Percentiles rank a stretch among this genome's conserved stretches.
Evolutionary conservation across 2,329 filamentous ascomycete species (phyloP).

Genomic region (Hypomyces perniciosus): DNA sequence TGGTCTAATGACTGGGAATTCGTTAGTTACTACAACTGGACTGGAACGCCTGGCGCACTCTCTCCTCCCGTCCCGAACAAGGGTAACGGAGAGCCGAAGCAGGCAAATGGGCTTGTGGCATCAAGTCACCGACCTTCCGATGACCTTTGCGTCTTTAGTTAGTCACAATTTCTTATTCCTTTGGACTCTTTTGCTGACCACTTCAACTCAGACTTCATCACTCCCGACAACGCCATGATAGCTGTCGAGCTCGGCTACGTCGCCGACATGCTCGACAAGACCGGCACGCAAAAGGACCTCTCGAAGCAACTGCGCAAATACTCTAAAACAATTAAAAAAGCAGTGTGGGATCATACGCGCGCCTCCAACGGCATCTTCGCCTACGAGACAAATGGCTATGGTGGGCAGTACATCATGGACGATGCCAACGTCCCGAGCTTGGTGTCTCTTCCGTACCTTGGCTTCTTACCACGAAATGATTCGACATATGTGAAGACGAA

Average conservation of each 20-base stretch:
- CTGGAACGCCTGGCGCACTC: conserved; percentile 20
- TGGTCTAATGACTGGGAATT: conserved; percentile 22
- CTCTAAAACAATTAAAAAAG: conserved; percentile 61
- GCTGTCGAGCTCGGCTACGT: conserved; percentile 49
- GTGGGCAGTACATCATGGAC: conserved; percentile 41
- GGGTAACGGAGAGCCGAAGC: conserved; percentile 73
- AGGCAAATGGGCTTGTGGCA: conserved; percentile 68
- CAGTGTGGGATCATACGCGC: conserved; percentile 47
- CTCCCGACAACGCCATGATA: conserved; percentile 32
- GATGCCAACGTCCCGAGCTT: conserved; percentile 66
- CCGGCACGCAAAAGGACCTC: conserved; percentile 64
- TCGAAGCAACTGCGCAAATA: conserved; percentile 32
- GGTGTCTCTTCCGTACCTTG: conserved; percentile 58
- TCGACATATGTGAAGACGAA: conserved; percentile 72
- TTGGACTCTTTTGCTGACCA: not conserved
- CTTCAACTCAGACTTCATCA: conserved; percentile 39
- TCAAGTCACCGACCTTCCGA: conserved; percentile 80
- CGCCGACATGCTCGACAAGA: conserved; percentile 57
- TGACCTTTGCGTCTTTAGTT: conserved; percentile 65
- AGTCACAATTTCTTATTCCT: not conserved
- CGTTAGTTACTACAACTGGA: conserved; percentile 26
- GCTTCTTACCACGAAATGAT: conserved; percentile 54
- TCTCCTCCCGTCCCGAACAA: conserved; percentile 49
- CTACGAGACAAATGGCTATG: conserved; percentile 72
- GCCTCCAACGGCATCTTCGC: conserved; percentile 59